A percentile compares a stretch with the other conserved stretches of the same genome.
Conservation (phyloP, 176 grass and related monocot genomes). For the Triticum aestivum region IWGSC_CS_RefSeq_v2.1 NC_057805.1:390223033-390223532, state of each 20-base stretch:
- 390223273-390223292: too few species aligned
- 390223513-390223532: conserved; percentile 39
- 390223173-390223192: neutral
- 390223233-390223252: neutral
- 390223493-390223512: neutral
- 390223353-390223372: neutral
- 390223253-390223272: too few species aligned
- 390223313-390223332: neutral
- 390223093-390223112: neutral
- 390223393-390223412: neutral
- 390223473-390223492: neutral
- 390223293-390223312: too few species aligned
- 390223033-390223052: conserved; percentile 23
- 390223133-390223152: neutral
- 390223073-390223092: conserved; percentile 11
- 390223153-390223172: neutral
- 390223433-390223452: neutral
- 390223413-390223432: neutral
- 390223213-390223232: neutral
- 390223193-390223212: neutral
- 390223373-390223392: too few species aligned
- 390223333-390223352: neutral
- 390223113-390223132: neutral
- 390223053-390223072: conserved; percentile 29
- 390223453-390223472: too few species aligned